A percentile compares a stretch with the other conserved stretches of the same genome.
These are phyloP conservation scores for Saturnispora dispora DNA, from an alignment of 805 yeast genomes.

Conservation along the genomic window DNA sequence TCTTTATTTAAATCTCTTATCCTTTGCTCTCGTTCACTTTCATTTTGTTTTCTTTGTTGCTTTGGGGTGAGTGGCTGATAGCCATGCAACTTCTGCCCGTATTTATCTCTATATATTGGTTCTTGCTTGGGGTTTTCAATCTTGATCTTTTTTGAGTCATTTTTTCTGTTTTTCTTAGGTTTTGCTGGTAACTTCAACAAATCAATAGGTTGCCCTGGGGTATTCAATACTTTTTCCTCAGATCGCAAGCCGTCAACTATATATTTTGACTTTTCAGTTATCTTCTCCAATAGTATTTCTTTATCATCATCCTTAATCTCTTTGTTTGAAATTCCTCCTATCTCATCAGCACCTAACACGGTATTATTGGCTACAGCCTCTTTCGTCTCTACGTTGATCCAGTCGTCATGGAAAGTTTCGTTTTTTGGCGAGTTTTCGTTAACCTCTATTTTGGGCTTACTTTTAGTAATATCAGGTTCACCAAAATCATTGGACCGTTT, in stretches of 20 bases:
- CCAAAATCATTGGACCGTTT: background rate
- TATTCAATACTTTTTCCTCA: too few species aligned
- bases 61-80: background rate
- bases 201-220: background rate
- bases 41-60: slow-evolving; percentile 1
- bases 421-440: background rate
- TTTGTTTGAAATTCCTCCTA: background rate
- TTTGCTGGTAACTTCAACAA: background rate
- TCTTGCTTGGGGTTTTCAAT: slow-evolving; percentile 2
- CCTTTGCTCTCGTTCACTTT: slow-evolving; percentile 5
- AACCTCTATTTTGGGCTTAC: background rate
- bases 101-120: slow-evolving; percentile 3
- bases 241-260: too few species aligned
- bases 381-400: background rate
- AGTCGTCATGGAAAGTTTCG: background rate
- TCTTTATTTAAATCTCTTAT: background rate
- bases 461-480: background rate
- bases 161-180: background rate
- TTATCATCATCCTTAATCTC: background rate
- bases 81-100: background rate
- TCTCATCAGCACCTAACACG: background rate
- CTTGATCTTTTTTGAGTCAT: slow-evolving; percentile 2
- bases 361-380: background rate
- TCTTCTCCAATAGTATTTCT: background rate
- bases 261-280: background rate